A percentile compares a stretch with the other conserved stretches of the same genome.
Evolutionary conservation across 2,329 filamentous ascomycete genomes (phyloP).

Genomic region (Sporothrix euskadiensis): DNA sequence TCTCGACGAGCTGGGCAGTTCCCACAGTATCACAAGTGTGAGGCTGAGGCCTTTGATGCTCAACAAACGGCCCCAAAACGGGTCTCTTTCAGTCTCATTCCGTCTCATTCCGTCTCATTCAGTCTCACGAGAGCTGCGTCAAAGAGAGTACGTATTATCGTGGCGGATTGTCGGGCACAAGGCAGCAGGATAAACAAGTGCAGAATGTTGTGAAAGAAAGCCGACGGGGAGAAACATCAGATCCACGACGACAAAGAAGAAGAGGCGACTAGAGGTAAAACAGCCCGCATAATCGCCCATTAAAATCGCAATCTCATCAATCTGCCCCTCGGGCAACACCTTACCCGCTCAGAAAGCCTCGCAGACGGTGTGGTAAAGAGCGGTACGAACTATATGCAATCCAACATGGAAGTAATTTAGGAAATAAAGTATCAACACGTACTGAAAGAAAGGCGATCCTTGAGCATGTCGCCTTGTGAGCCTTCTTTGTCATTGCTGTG

Average conservation of each 20-base stretch:
- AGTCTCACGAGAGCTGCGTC: background rate
- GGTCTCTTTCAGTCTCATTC: too few species aligned
- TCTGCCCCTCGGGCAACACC: conserved; percentile 1
- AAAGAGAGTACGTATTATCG: background rate
- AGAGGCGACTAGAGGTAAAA: background rate
- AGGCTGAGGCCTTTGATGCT: conserved; percentile 3
- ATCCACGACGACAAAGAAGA: background rate
- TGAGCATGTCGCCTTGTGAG: background rate
- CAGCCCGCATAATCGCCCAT: background rate
- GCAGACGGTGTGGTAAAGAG: background rate
- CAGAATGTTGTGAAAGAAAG: background rate
- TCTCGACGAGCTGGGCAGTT: background rate
- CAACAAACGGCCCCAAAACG: background rate
- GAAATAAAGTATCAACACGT: background rate
- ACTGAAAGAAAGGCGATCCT: background rate
- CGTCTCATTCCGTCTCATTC: too few species aligned
- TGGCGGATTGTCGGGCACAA: conserved; percentile 8
- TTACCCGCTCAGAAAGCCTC: conserved; percentile 3
- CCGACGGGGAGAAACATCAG: background rate
- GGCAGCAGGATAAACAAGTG: conserved; percentile 2
- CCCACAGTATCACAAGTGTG: background rate
- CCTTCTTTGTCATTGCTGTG: background rate
- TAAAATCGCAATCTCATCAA: background rate
- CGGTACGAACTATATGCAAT: background rate
- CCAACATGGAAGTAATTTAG: background rate